Base-by-base conservation (phyloP, 2,329 filamentous ascomycete species). In the Colletotrichum cordylinicola region DNA sequence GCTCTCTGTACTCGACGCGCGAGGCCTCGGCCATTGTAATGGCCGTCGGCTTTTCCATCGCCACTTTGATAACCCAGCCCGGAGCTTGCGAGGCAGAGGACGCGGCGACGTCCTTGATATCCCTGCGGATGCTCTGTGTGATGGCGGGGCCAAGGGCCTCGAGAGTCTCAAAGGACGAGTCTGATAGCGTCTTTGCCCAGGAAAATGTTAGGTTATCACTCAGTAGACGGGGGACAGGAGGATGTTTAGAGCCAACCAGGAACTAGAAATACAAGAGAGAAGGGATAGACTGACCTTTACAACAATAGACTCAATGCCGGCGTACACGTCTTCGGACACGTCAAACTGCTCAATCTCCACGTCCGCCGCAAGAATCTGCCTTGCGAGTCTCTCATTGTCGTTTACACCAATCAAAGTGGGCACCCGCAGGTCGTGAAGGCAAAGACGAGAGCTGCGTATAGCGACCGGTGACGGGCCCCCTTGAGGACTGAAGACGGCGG, bases 341-440 rank as follows among this genome's bases (percentile, higher is more conserved):
- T 37, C 35, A 61, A 89, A 86, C 67, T 85, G 84, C 71, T 94
- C 92, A 66, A 95, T 85, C 82, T 91, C 90, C 13, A 95, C 82
- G 72, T 90, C 93, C 12, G 91, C 88, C 18, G 93, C 84, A 2
- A 95, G 89, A 67, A 93, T 89, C 84, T 96, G 94, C 83, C 91
- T 94, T 5, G 88, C 89, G 43, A 84, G 78, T 77, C 94, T 87
- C 87, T 96, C 94, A 79, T 95, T 94, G 27, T 86, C 83, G 80
- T 96, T 95, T 33, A 96, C 90, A 1, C 94, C 94, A 62, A 96
- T 91, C 66, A 96, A 82, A 37, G 91, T 92, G 31, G 94, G 93
- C 12, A 95, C 87, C 48, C 88, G 88, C 67, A 96, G 82, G 24
- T 90, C 88, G 62, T 89, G 87, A 10, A 95, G 82, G 48, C 87